phyloP scores from a whole-genome alignment of 257 asterid genomes.

The Rhazya stricta region DNA sequence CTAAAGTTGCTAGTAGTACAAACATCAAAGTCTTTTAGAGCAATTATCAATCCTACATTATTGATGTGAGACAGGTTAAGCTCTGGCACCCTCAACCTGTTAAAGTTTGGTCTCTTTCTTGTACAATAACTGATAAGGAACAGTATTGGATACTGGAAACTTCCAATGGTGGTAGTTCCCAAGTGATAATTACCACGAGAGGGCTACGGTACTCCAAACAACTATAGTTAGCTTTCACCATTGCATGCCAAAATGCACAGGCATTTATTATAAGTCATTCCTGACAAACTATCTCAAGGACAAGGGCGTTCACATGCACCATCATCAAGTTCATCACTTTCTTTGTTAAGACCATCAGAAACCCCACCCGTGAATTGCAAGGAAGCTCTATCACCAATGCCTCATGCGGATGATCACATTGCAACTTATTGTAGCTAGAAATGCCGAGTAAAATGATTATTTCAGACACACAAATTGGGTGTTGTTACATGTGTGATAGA shows the following conservation, averaged over 20 bases:
- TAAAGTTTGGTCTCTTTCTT: neutral
- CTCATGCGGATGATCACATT: neutral
- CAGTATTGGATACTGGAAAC: neutral
- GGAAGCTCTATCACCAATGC: neutral
- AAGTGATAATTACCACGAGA: neutral
- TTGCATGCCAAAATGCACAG: neutral
- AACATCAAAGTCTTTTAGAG: neutral
- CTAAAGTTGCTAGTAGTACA: neutral
- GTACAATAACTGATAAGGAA: neutral
- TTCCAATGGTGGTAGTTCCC: neutral
- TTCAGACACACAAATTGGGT: neutral
- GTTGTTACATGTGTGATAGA: neutral
- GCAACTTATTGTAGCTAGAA: neutral
- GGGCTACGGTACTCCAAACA: neutral
- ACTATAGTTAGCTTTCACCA: neutral
- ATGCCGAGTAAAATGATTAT: no score
- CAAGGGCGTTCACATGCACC: neutral
- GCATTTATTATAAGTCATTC: neutral
- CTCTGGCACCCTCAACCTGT: neutral
- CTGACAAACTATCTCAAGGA: neutral
- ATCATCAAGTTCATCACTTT: neutral
- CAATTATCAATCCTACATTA: neutral
- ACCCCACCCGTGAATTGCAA: neutral
- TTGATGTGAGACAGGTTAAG: neutral
- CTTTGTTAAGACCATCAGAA: neutral